Evolutionary conservation across 2,329 filamentous ascomycete species (phyloP), one percentile per base, ranked within the genome.

Genomic region (Xylaria sp.): DNA sequence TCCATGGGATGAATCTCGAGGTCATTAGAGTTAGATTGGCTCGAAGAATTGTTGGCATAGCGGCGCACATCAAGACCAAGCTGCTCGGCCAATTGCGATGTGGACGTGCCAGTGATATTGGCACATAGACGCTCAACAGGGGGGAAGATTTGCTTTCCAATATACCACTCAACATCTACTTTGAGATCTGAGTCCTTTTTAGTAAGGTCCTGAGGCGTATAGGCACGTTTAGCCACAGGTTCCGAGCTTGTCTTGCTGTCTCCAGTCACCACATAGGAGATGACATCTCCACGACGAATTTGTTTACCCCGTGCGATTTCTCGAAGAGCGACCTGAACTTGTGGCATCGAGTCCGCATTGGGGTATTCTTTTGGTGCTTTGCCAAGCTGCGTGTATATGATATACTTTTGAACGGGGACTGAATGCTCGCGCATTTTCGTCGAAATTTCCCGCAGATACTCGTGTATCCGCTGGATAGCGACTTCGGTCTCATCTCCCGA

Each of bases 141-240:
- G 12, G 96, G 96, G 82, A 99, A 94, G 68, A 99, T 98, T 81
- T 99, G 96, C 84, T 99, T 99, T 84, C 94, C 92, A 48, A 99
- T 89, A 80, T 99, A 99, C 88, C 94, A 98, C 78, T 99, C 96
- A n/a, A 98, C 88, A 77, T 99, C 96, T 1, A 94, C 93, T 67
- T 91, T 87, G 7, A 99, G 86, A 0, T 85, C 91, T 0, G 91
- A 90, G 74, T 92, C 92, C 18, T 89, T 78, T 77, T 96, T 97
- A 68, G 93, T 84, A 20, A 97, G 90, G 79, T 99, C 96, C 66
- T 94, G 91, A 1, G 93, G 91, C 5, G 92, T 91, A 79, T 93
- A 95, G 3, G 96, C 95, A 74, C 97, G 93, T 82, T 97, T 97
- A 25, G 96, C 92, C 1, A 94, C 89, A 13, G 87, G 86, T 72